Evolutionary conservation across 2,329 filamentous ascomycete species (phyloP).

Genomic region (Tolypocladium capitatum): DNA sequence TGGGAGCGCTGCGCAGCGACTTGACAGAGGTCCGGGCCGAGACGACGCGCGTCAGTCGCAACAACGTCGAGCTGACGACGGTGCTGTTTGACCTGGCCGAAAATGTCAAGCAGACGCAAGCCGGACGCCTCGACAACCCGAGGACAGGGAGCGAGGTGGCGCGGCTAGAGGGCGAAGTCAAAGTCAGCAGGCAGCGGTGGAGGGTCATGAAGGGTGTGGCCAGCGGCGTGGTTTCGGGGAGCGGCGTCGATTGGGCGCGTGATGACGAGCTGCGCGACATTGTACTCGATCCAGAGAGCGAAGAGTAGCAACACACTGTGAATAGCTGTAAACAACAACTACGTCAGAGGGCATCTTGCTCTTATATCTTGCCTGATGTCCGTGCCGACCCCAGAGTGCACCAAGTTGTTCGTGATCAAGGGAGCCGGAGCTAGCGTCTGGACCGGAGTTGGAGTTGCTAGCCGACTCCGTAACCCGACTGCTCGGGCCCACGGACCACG

Average conservation of each 20-base stretch:
- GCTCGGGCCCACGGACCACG: not conserved
- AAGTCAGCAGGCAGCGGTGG: slow-evolving; percentile 52
- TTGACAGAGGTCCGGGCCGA: slow-evolving; percentile 45
- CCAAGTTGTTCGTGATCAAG: not conserved
- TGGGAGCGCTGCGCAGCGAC: slow-evolving; percentile 35
- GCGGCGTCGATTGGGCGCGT: slow-evolving; percentile 68
- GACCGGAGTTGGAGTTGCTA: not conserved
- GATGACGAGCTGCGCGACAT: slow-evolving; percentile 55
- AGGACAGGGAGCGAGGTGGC: slow-evolving; percentile 42
- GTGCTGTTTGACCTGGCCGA: slow-evolving; percentile 51
- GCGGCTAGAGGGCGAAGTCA: slow-evolving; percentile 44
- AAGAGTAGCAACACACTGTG: slow-evolving; percentile 13
- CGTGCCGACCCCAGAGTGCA: not conserved
- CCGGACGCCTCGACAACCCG: slow-evolving; percentile 39
- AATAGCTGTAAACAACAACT: slow-evolving; percentile 3
- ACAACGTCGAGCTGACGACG: slow-evolving; percentile 50
- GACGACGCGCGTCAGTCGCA: slow-evolving; percentile 38
- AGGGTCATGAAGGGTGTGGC: slow-evolving; percentile 64
- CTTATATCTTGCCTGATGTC: not conserved
- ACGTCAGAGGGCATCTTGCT: not conserved
- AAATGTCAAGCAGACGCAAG: slow-evolving; percentile 37
- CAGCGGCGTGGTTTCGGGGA: slow-evolving; percentile 68
- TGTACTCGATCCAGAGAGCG: slow-evolving; percentile 54
- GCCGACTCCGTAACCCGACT: not conserved
- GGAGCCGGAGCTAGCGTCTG: not conserved